Conservation (phyloP, 257 asterid genomes). For the Nemophila menziesii region DNA sequence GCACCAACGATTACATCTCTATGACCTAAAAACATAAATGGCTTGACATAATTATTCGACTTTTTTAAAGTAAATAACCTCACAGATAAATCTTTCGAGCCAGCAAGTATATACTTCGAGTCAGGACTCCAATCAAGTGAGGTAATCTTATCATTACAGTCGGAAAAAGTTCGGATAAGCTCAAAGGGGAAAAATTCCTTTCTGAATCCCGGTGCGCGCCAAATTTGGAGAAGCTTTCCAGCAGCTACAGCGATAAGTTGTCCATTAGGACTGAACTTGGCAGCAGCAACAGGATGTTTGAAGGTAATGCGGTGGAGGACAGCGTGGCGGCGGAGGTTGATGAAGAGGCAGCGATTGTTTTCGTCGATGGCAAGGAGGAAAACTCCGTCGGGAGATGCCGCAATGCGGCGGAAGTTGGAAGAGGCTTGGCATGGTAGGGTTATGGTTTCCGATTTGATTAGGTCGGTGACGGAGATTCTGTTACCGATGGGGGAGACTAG, state of each 20-base stretch:
- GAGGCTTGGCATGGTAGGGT: slow-evolving; percentile 85
- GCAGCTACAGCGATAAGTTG: slow-evolving; percentile 68
- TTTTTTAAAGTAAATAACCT: slow-evolving; percentile 58
- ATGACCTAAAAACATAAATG: slow-evolving; percentile 74
- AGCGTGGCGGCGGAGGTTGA: slow-evolving; percentile 71
- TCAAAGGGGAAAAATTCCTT: slow-evolving; percentile 90
- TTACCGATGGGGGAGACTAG: slow-evolving; percentile 81
- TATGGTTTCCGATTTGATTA: slow-evolving; percentile 59
- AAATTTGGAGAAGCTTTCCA: slow-evolving; percentile 80
- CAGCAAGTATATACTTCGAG: slow-evolving; percentile 56
- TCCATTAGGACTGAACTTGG: slow-evolving; percentile 78
- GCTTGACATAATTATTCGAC: slow-evolving; percentile 29
- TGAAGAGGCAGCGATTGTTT: slow-evolving; percentile 71
- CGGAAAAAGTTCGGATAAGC: slow-evolving; percentile 60
- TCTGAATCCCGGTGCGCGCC: slow-evolving; percentile 87
- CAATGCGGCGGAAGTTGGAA: slow-evolving; percentile 63
- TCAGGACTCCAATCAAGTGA: slow-evolving; percentile 79
- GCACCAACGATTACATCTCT: slow-evolving; percentile 71
- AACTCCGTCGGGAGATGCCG: slow-evolving; percentile 76
- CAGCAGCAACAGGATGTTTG: slow-evolving; percentile 55
- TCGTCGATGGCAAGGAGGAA: slow-evolving; percentile 81
- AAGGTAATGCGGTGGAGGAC: slow-evolving; percentile 74
- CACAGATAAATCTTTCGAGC: slow-evolving; percentile 74
- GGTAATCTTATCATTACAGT: slow-evolving; percentile 59
- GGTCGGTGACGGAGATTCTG: slow-evolving; percentile 87